A percentile compares a stretch with the other conserved stretches of the same genome.
Conservation (phyloP, 169 alveolate species). For the Eimeria tenella region DNA sequence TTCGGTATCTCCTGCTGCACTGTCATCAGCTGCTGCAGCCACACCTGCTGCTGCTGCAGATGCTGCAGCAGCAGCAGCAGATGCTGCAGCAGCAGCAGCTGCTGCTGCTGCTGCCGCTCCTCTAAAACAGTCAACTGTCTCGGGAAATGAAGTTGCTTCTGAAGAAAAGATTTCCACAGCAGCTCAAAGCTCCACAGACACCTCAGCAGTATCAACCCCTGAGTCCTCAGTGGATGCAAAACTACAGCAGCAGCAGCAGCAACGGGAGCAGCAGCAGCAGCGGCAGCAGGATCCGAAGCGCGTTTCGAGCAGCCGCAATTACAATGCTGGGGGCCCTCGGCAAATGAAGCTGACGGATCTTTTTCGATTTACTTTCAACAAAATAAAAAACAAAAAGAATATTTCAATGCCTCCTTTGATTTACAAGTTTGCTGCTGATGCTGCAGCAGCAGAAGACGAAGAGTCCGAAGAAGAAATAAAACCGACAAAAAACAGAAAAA, state of each 20-base stretch:
- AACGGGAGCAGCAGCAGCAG: slow-evolving; percentile 6
- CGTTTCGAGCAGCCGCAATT: not conserved
- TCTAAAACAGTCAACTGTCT: too few relatives aligned
- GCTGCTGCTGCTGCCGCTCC: too few relatives aligned
- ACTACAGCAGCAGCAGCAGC: not conserved
- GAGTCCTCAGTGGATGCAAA: not conserved
- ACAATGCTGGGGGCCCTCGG: slow-evolving; percentile 16
- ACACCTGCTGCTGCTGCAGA: not conserved
- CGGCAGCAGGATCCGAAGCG: not conserved
- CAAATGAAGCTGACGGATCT: slow-evolving; percentile 74
- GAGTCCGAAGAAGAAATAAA: not conserved
- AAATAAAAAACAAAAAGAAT: not conserved
- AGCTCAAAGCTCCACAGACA: too few relatives aligned
- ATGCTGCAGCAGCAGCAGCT: too few relatives aligned
- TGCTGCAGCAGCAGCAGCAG: not conserved
- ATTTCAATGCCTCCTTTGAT: not conserved
- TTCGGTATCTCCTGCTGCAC: not conserved
- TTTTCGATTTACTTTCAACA: slow-evolving; percentile 38
- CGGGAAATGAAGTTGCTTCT: not conserved
- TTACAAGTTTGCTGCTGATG: not conserved
- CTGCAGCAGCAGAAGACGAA: not conserved
- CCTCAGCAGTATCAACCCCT: not conserved
- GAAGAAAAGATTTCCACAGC: not conserved
- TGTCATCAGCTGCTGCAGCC: not conserved
- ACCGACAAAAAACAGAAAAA: not conserved